A percentile compares a stretch with the other conserved stretches of the same genome.
These are phyloP conservation scores for Madurella fahalii DNA, from an alignment of 2,329 filamentous ascomycete genomes.

Conservation along the genomic window DNA sequence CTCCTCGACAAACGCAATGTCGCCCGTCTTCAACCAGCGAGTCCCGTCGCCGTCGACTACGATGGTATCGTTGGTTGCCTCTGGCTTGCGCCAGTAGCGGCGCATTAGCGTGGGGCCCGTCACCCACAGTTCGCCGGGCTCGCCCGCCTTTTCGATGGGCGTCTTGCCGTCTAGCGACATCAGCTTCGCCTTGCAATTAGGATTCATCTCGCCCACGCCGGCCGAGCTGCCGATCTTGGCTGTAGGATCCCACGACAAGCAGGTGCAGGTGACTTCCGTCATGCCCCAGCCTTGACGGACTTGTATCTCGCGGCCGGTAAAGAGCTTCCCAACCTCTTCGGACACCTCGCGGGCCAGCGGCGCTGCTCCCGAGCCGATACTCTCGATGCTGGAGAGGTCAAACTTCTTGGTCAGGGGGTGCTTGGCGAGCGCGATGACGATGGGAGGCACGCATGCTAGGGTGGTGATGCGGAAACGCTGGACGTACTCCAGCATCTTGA, in stretches of 20 bases:
- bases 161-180: constrained; percentile 53
- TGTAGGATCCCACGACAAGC: constrained; percentile 59
- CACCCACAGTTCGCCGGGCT: constrained; percentile 70
- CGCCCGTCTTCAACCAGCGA: constrained; percentile 71
- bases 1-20: constrained; percentile 63
- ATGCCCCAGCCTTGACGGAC: constrained; percentile 77
- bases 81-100: constrained; percentile 70
- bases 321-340: constrained; percentile 55
- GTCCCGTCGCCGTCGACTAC: constrained; percentile 44
- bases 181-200: constrained; percentile 67
- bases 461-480: constrained; percentile 65
- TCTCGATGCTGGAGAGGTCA: constrained; percentile 63
- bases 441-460: constrained; percentile 67
- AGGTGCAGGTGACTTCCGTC: constrained; percentile 75
- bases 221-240: constrained; percentile 36
- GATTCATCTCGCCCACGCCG: constrained; percentile 62
- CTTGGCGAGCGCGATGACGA: constrained; percentile 70
- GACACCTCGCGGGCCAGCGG: constrained; percentile 57
- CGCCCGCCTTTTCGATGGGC: constrained; percentile 46
- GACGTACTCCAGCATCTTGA: constrained; percentile 64
- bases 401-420: constrained; percentile 60
- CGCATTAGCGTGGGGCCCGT: constrained; percentile 68
- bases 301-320: constrained; percentile 36
- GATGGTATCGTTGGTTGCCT: constrained; percentile 60
- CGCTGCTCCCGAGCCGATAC: constrained; percentile 63